Conservation (phyloP, 345 rosid species). For the Boechera divaricarpa region DNA sequence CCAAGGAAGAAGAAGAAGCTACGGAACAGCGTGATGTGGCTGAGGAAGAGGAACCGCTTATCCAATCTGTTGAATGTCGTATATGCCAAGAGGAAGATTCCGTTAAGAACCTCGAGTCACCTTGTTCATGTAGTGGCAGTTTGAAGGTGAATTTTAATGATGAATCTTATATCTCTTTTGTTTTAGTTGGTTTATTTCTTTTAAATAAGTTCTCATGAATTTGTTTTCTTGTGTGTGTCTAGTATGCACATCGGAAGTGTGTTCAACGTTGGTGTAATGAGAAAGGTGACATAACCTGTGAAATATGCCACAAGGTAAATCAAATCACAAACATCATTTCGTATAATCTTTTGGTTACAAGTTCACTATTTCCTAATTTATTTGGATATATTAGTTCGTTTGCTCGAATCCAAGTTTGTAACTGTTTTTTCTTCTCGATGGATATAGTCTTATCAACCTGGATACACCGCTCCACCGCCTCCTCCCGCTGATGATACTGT, state of each 20-base stretch:
- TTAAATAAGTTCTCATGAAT: neutral
- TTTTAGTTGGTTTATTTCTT: neutral
- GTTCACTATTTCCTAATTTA: too few species aligned
- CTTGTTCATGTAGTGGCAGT: conserved; percentile 96
- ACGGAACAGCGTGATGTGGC: conserved; percentile 47
- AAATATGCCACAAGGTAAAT: conserved; percentile 92
- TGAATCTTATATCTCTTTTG: neutral
- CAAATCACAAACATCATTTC: neutral
- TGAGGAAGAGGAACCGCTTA: conserved; percentile 68
- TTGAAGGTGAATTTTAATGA: conserved; percentile 64
- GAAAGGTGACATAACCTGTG: conserved; percentile 92
- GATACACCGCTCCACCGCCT: conserved; percentile 82
- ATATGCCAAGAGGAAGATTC: conserved; percentile 98
- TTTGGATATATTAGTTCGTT: too few species aligned
- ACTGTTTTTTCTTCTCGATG: too few species aligned
- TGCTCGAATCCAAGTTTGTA: too few species aligned
- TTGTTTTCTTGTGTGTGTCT: neutral
- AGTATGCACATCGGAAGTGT: conserved; percentile 99
- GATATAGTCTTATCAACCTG: conserved; percentile 79
- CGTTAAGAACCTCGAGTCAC: conserved; percentile 77
- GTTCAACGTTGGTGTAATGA: conserved; percentile 99
- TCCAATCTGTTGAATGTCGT: conserved; percentile 83
- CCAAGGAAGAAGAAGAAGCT: conserved; percentile 32
- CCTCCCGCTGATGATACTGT: conserved; percentile 63
- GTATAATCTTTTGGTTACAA: conserved; percentile 4